These are phyloP conservation scores for Takashimella koratensis DNA, from an alignment of 1,284 basidiomycete genomes.

Conservation along the genomic window DNA sequence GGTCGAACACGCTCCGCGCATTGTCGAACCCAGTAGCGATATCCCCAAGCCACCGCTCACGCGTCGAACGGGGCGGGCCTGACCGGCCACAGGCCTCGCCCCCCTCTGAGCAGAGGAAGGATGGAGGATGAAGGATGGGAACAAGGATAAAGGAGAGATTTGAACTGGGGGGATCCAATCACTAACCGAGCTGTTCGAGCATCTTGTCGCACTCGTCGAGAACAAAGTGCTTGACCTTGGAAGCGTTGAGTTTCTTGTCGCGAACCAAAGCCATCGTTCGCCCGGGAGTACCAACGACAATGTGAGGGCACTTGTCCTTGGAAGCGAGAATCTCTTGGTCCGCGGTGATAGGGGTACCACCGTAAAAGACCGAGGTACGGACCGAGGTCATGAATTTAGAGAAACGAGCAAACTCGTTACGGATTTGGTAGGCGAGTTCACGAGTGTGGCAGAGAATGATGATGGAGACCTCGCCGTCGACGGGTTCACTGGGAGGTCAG, in stretches of 20 bases:
- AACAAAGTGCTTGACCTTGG: constrained; percentile 97
- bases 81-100: no score
- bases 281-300: constrained; percentile 97
- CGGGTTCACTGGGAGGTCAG: constrained; percentile 62
- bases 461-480: constrained; percentile 96
- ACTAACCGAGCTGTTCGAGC: constrained; percentile 99
- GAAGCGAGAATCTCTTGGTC: constrained; percentile 91
- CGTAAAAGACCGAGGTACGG: constrained; percentile 95
- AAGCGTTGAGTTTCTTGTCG: constrained; percentile 88
- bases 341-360: constrained; percentile 90
- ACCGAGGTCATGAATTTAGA: constrained; percentile 99
- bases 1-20: not conserved
- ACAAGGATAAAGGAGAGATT: no score
- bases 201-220: constrained; percentile 99
- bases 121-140: no score
- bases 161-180: constrained; percentile 52
- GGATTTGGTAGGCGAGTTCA: constrained; percentile 99
- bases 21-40: no score
- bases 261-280: constrained; percentile 86
- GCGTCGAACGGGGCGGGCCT: no score
- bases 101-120: no score
- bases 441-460: constrained; percentile 98
- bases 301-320: constrained; percentile 98
- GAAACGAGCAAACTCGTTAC: constrained; percentile 99
- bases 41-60: no score